phyloP scores from a whole-genome alignment of 805 yeast species.

The Torulaspora microellipsoides region DNA sequence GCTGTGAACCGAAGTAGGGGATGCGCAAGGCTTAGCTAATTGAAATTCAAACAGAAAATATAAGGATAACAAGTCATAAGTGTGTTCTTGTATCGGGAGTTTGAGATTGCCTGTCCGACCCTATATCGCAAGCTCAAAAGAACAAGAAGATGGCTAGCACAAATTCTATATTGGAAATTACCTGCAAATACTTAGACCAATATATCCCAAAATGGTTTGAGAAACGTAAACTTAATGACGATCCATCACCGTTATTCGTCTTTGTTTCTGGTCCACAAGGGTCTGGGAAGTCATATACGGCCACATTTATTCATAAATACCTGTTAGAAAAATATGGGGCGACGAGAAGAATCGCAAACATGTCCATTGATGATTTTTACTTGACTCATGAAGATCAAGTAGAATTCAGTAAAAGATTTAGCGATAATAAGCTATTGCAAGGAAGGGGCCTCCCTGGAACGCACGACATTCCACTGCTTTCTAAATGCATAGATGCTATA shows the following conservation, averaged over 20 bases:
- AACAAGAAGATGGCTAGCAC: conserved; percentile 1
- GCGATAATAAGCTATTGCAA: conserved; percentile 51
- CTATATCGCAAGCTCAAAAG: too few species aligned
- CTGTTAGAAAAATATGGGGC: conserved; percentile 37
- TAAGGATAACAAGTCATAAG: too few species aligned
- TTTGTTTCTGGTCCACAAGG: conserved; percentile 77
- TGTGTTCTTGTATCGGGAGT: too few species aligned
- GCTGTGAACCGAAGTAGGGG: too few species aligned
- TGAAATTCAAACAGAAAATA: too few species aligned
- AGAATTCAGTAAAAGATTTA: conserved; percentile 37
- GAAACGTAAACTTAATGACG: conserved; percentile 5
- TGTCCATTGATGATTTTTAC: conserved; percentile 87
- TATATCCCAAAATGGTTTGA: conserved; percentile 23
- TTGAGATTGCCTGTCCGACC: too few species aligned
- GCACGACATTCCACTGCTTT: conserved; percentile 55
- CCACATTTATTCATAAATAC: conserved; percentile 38
- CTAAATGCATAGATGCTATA: conserved; percentile 30
- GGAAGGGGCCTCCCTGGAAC: conserved; percentile 95
- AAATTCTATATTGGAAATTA: conserved; percentile 8
- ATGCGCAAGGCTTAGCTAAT: too few species aligned
- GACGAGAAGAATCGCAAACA: conserved; percentile 38
- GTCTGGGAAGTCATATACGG: conserved; percentile 64
- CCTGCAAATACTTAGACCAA: conserved; percentile 19
- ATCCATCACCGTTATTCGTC: conserved; percentile 42
- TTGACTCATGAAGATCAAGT: conserved; percentile 60